These are phyloP conservation scores for Amphicarpaea edgeworthii DNA, from an alignment of 306 rosid genomes.

Conservation along the genomic window DNA sequence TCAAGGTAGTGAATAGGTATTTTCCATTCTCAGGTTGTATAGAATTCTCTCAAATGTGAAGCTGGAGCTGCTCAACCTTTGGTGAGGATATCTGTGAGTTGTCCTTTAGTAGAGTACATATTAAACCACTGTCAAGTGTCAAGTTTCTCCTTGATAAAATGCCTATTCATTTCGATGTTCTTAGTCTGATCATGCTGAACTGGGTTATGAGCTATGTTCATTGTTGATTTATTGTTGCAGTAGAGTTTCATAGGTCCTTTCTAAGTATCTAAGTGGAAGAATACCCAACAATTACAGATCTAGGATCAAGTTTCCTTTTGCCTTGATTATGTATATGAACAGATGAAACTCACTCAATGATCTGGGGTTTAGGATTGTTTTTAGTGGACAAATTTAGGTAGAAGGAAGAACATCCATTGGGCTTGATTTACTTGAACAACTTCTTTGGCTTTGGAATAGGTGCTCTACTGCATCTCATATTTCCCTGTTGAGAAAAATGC, in stretches of 20 bases:
- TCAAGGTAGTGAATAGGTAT: not conserved
- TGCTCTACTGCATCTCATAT: slow-evolving; percentile 3
- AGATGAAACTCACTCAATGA: not conserved
- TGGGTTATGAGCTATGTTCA: not conserved
- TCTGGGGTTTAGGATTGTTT: not conserved
- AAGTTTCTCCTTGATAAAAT: not conserved
- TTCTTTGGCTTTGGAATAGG: not conserved
- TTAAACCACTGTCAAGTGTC: not conserved
- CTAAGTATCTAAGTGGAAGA: not conserved
- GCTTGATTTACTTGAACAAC: no score
- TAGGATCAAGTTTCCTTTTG: not conserved
- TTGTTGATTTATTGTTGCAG: not conserved
- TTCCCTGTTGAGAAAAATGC: not conserved
- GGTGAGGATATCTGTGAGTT: not conserved
- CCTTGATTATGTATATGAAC: not conserved
- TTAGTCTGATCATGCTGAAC: not conserved
- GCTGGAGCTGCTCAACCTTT: not conserved
- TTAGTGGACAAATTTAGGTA: not conserved
- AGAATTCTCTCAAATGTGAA: not conserved
- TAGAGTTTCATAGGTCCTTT: not conserved
- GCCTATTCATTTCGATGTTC: not conserved
- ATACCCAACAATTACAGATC: not conserved
- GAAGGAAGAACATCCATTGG: not conserved
- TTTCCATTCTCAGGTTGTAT: not conserved
- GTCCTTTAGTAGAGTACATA: not conserved